Conservation (phyloP, 495 filamentous ascomycete species). For the Pseudevernia furfuracea region DNA sequence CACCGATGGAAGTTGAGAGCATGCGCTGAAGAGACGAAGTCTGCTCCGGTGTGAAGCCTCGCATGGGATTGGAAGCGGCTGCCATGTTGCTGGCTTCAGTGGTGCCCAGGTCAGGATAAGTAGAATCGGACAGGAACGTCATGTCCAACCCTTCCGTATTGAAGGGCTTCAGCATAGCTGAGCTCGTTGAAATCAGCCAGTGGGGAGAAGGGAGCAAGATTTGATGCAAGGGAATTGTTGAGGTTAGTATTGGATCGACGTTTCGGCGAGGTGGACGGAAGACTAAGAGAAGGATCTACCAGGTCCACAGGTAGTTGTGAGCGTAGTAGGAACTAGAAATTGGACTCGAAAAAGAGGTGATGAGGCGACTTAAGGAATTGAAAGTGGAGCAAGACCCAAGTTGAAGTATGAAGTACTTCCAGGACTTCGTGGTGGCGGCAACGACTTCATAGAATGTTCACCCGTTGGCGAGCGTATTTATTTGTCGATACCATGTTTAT, state of each 20-base stretch:
- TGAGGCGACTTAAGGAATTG: background rate
- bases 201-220: too few relatives aligned
- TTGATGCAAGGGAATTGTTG: background rate
- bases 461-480: background rate
- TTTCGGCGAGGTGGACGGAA: background rate
- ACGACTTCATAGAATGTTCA: background rate
- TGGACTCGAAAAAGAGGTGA: background rate
- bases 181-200: too few relatives aligned
- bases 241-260: background rate
- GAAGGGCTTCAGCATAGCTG: too few relatives aligned
- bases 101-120: background rate
- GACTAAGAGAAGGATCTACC: background rate
- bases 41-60: constrained; percentile 1
- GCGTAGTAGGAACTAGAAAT: too few relatives aligned
- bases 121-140: too few relatives aligned
- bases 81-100: background rate
- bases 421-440: background rate
- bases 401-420: background rate
- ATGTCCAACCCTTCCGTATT: too few relatives aligned
- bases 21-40: background rate
- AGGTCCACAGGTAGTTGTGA: background rate
- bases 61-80: background rate
- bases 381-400: background rate
- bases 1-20: background rate
- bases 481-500: background rate